Evolutionary conservation across 306 rosid genomes (phyloP).

Genomic region (Elaeagnus macrophylla): DNA sequence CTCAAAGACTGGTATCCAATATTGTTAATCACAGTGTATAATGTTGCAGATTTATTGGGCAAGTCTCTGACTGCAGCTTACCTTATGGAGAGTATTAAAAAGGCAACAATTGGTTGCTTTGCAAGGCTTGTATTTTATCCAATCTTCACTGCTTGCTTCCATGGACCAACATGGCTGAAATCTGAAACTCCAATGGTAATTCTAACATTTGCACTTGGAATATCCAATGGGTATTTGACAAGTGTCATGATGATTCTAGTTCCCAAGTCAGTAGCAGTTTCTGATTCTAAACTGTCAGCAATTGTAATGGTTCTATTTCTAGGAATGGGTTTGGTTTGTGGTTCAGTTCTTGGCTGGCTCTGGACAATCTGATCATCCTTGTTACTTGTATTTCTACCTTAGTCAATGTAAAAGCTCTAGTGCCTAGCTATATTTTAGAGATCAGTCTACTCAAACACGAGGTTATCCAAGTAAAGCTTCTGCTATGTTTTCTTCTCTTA

Average conservation of each 20-base stretch:
- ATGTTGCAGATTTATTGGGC: conserved; percentile 64
- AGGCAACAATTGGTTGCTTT: conserved; percentile 52
- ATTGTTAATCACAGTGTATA: conserved; percentile 64
- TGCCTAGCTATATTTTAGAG: no score
- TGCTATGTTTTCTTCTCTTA: not conserved
- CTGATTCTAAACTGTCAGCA: conserved; percentile 71
- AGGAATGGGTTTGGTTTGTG: conserved; percentile 75
- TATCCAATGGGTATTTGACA: conserved; percentile 73
- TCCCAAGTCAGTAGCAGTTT: conserved; percentile 50
- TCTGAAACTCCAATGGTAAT: conserved; percentile 48
- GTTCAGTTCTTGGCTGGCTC: conserved; percentile 84
- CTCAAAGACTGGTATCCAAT: conserved; percentile 90
- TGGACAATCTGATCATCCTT: conserved; percentile 47
- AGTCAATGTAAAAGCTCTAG: no score
- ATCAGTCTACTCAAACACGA: no score
- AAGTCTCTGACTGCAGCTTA: conserved; percentile 70
- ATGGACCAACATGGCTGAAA: conserved; percentile 78
- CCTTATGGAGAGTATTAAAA: conserved; percentile 41
- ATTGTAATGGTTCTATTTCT: conserved; percentile 71
- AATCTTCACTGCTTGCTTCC: conserved; percentile 65
- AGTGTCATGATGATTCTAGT: conserved; percentile 74
- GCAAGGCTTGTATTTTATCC: conserved; percentile 70
- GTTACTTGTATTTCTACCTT: no score
- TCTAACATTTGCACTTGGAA: conserved; percentile 72
- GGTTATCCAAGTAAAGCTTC: not conserved